Percentiles rank a stretch among this genome's conserved stretches.
Conservation (phyloP, 2,329 filamentous ascomycete species). For the Talaromyces sp. region DNA sequence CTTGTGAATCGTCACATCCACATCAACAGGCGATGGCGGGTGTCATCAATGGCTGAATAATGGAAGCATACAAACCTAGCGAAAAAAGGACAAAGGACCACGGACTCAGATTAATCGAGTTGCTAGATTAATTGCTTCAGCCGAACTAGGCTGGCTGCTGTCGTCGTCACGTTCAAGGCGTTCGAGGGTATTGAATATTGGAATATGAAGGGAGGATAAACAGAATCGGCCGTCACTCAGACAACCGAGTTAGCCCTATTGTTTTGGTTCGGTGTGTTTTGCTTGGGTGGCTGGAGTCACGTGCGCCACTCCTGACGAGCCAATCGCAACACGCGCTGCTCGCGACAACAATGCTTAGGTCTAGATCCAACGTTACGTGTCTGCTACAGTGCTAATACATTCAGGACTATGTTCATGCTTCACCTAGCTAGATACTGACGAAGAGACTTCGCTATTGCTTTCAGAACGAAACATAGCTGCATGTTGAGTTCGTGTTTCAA, state of each 20-base stretch:
- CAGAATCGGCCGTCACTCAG: slow-evolving; percentile 39
- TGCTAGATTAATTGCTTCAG: slow-evolving; percentile 7
- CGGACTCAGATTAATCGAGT: background rate
- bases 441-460: too few relatives aligned
- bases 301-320: slow-evolving; percentile 18
- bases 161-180: slow-evolving; percentile 21
- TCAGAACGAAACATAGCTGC: too few relatives aligned
- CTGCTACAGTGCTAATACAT: too few relatives aligned
- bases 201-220: slow-evolving; percentile 31
- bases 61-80: slow-evolving; percentile 7
- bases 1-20: slow-evolving; percentile 26
- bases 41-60: slow-evolving; percentile 10
- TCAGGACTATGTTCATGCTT: too few relatives aligned
- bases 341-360: slow-evolving; percentile 4
- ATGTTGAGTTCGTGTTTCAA: too few relatives aligned
- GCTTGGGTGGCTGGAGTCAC: slow-evolving; percentile 25
- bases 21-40: slow-evolving; percentile 20
- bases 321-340: slow-evolving; percentile 11
- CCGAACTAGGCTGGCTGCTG: slow-evolving; percentile 17
- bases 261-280: slow-evolving; percentile 21
- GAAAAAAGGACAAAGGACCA: slow-evolving; percentile 1
- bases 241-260: slow-evolving; percentile 29
- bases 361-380: background rate
- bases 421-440: too few relatives aligned
- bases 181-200: slow-evolving; percentile 12